Conservation (phyloP, 352 stramenopile species). For the Phytophthora tubulina region DNA sequence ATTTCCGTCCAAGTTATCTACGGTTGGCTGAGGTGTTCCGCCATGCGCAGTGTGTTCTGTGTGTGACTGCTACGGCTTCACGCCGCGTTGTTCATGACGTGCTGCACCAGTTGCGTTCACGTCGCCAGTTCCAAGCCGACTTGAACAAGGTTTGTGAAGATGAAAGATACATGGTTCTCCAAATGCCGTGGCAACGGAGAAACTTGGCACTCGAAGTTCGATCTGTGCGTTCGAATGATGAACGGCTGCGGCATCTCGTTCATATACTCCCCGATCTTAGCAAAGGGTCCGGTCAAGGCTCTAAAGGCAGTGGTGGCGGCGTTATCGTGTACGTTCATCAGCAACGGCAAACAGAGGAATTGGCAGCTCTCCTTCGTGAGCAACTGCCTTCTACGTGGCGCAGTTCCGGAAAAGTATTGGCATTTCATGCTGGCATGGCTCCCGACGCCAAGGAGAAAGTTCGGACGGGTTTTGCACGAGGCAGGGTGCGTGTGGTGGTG, state of each 20-base stretch:
- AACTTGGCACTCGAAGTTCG: constrained; percentile 74
- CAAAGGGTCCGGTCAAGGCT: constrained; percentile 33
- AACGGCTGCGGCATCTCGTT: constrained; percentile 53
- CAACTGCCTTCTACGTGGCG: constrained; percentile 52
- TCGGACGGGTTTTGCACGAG: constrained; percentile 88
- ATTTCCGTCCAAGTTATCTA: constrained; percentile 93
- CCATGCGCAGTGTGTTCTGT: constrained; percentile 83
- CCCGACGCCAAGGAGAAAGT: constrained; percentile 81
- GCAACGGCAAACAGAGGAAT: constrained; percentile 78
- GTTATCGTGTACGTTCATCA: constrained; percentile 89
- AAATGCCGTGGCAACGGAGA: constrained; percentile 79
- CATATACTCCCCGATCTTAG: constrained; percentile 37
- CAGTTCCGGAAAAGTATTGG: constrained; percentile 56
- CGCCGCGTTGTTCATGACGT: constrained; percentile 80
- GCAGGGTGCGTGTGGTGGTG: constrained; percentile 91
- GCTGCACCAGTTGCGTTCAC: constrained; percentile 56
- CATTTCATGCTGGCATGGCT: constrained; percentile 96
- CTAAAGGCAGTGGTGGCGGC: constrained; percentile 43
- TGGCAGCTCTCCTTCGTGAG: constrained; percentile 71
- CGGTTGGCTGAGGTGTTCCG: constrained; percentile 65
- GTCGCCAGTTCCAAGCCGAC: constrained; percentile 21
- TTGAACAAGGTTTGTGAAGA: constrained; percentile 20
- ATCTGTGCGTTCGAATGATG: constrained; percentile 65
- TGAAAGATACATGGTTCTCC: constrained; percentile 60
- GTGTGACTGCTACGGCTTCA: constrained; percentile 94